Evolutionary conservation across 805 yeast species (phyloP), one percentile per base, ranked within the genome.

Genomic region (Yueomyces sp.): DNA sequence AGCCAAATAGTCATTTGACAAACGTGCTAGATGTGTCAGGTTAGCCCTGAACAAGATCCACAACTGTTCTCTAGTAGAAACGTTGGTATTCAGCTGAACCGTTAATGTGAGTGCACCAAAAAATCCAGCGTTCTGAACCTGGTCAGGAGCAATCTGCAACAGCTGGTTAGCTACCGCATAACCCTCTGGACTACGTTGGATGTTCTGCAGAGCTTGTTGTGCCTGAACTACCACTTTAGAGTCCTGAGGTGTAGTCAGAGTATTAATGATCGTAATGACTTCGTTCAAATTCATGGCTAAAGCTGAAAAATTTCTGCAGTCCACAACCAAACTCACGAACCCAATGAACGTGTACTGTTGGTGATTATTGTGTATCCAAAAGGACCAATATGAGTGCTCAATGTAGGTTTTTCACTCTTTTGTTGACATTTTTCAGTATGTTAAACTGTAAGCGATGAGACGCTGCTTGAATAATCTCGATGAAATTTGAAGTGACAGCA

Each of bases 71-170:
- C 46, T 46, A 3, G 52, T 47, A 26, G 46, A 44, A 3, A 40
- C 50, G 39, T 44, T 47, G 1, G 54, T 47, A 40, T 52, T 57
- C 11, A 59, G 43, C 38, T 60, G 65, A 8, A 62, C 66, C 12
- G 66, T 54, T 19, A 58, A 47, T 4, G 65, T 60, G 36, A 62
- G 44, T 2, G 66, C 66, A 42, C 65, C 66, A 45, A 62, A 62
- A 47, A 59, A 62, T 42, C 56, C 52, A 9, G 55, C 59, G 45
- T 60, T 57, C 4, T 56, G 37, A 19, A 60, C 54, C 39, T 43
- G 54, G 3, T 36, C 40, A 2, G 46, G 44, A 27, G 49, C 46
- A 4, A 44, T 41, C 26, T 7, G 12, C 26, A 62, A 41, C 37
- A 62, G 40, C 30, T 53, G 59, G 43, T 52, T 50, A 2, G 63